phyloP scores from a whole-genome alignment of 768 basidiomycete genomes.

The Hericium rajendrae region DNA sequence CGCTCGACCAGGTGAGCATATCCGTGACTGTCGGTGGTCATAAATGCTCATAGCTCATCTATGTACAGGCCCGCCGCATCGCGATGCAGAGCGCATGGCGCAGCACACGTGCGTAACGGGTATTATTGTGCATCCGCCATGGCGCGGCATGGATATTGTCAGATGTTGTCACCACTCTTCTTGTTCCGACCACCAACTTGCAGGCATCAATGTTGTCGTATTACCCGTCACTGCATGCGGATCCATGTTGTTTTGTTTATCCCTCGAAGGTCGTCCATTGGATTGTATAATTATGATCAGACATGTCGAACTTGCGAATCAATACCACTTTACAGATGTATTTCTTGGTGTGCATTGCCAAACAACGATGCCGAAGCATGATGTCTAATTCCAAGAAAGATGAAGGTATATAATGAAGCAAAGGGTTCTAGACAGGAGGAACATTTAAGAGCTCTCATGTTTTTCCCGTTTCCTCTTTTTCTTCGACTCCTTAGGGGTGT shows the following conservation, averaged over 20 bases:
- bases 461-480: too few relatives aligned
- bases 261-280: conserved; percentile 5
- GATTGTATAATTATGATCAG: conserved; percentile 14
- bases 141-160: neutral
- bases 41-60: neutral
- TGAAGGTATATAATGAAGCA: too few relatives aligned
- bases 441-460: too few relatives aligned
- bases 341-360: too few relatives aligned
- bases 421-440: too few relatives aligned
- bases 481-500: too few relatives aligned
- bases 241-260: conserved; percentile 1
- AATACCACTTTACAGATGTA: conserved; percentile 3
- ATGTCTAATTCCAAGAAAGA: too few relatives aligned
- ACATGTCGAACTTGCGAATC: neutral
- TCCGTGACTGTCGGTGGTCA: conserved; percentile 5
- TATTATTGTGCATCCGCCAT: neutral
- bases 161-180: neutral
- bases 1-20: conserved; percentile 74
- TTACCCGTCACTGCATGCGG: conserved; percentile 7
- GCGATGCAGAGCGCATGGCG: conserved; percentile 89
- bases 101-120: conserved; percentile 42
- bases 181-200: neutral
- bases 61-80: conserved; percentile 62
- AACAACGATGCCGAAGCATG: too few relatives aligned
- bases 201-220: conserved; percentile 7